Conservation (phyloP, 306 rosid genomes). For the Casuarina cunninghamiana region DNA sequence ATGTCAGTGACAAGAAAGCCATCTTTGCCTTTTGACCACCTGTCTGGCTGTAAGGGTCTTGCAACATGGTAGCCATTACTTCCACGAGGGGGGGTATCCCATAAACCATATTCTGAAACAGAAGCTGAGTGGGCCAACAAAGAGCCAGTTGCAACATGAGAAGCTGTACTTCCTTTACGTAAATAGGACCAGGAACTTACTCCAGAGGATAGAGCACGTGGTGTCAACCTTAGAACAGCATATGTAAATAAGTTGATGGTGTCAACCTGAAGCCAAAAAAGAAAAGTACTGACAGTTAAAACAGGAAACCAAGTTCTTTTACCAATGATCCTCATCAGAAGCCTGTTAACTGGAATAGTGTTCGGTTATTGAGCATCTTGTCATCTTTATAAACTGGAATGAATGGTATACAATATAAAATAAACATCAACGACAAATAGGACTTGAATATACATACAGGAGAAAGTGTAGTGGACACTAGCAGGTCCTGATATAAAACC, state of each 20-base stretch:
- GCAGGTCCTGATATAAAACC: constrained; percentile 85
- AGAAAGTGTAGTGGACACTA: constrained; percentile 93
- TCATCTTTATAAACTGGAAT: constrained; percentile 10
- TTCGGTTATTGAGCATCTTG: constrained; percentile 15
- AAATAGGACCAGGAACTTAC: constrained; percentile 90
- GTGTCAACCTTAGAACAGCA: constrained; percentile 91
- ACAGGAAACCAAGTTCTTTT: background rate
- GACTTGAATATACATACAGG: constrained; percentile 66
- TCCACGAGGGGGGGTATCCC: constrained; percentile 39
- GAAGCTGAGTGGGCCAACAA: constrained; percentile 46
- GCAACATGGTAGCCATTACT: constrained; percentile 49
- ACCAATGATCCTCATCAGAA: background rate
- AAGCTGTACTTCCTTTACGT: constrained; percentile 63
- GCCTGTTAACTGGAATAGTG: background rate
- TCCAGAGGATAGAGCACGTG: constrained; percentile 77
- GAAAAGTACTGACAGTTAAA: constrained; percentile 14
- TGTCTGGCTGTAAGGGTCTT: constrained; percentile 74
- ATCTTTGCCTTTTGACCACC: constrained; percentile 94
- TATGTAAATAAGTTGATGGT: constrained; percentile 84
- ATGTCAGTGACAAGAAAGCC: constrained; percentile 91
- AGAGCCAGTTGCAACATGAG: constrained; percentile 49
- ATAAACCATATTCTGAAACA: constrained; percentile 54
- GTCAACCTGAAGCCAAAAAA: constrained; percentile 66
- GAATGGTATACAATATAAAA: background rate
- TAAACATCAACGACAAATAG: constrained; percentile 12